A percentile compares a stretch with the other conserved stretches of the same genome.
phyloP scores from a whole-genome alignment of 2,329 filamentous ascomycete species.

The Atkinsonella texensis region DNA sequence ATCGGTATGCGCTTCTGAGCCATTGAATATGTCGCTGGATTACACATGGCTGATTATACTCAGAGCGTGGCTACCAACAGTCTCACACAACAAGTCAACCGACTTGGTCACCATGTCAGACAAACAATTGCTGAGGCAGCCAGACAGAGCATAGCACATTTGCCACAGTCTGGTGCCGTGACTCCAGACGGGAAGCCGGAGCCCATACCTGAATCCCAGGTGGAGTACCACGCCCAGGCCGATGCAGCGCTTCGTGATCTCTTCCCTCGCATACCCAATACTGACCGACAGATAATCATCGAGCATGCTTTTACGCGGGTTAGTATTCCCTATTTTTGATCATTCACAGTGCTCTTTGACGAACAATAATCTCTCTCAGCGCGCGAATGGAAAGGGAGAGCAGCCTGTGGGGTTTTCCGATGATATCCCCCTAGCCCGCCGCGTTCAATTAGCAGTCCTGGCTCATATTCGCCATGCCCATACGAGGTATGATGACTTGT shows the following conservation, averaged over 20 bases:
- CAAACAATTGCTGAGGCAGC: slow-evolving; percentile 48
- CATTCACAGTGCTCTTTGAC: slow-evolving; percentile 4
- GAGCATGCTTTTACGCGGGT: slow-evolving; percentile 52
- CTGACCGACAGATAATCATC: slow-evolving; percentile 50
- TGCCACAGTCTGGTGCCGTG: slow-evolving; percentile 11
- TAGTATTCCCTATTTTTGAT: slow-evolving; percentile 15
- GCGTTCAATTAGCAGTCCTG: slow-evolving; percentile 53
- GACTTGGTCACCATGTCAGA: slow-evolving; percentile 49
- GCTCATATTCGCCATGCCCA: slow-evolving; percentile 57
- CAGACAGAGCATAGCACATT: slow-evolving; percentile 16
- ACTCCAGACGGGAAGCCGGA: slow-evolving; percentile 31
- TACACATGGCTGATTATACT: slow-evolving; percentile 1
- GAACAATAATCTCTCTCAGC: slow-evolving; percentile 22
- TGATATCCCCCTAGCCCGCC: slow-evolving; percentile 44
- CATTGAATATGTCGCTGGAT: not conserved
- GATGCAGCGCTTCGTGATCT: slow-evolving; percentile 50
- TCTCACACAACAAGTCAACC: slow-evolving; percentile 41
- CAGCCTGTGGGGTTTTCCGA: slow-evolving; percentile 45
- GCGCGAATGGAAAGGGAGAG: slow-evolving; percentile 37
- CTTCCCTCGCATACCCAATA: slow-evolving; percentile 54
- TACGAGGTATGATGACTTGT: slow-evolving; percentile 50
- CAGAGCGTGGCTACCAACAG: slow-evolving; percentile 20
- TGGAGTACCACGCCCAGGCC: slow-evolving; percentile 49
- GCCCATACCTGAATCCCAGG: slow-evolving; percentile 46
- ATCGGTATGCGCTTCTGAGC: slow-evolving; percentile 30